Conservation (phyloP, 2,329 filamentous ascomycete species). For the Parascedosporium putredinis region DNA sequence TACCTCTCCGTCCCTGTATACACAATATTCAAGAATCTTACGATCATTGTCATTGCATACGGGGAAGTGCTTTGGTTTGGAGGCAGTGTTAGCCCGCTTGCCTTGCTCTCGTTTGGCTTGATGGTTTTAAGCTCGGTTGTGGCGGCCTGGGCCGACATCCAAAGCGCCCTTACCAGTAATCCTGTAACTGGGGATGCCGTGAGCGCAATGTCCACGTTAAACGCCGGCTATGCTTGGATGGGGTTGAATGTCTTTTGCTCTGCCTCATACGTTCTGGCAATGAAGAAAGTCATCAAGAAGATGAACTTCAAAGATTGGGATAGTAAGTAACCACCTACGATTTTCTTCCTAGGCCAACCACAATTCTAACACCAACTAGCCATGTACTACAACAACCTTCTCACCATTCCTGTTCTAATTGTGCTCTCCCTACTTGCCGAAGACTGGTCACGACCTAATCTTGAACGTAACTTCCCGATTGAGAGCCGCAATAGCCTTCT, state of each 20-base stretch:
- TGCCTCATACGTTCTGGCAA: conserved; percentile 77
- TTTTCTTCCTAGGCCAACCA: neutral
- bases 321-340: conserved; percentile 51
- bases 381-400: conserved; percentile 99
- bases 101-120: conserved; percentile 85
- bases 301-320: conserved; percentile 99
- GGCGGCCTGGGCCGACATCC: conserved; percentile 95
- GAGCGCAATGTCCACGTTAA: conserved; percentile 75
- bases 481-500: conserved; percentile 70
- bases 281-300: conserved; percentile 98
- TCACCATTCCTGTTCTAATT: conserved; percentile 87
- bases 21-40: conserved; percentile 99
- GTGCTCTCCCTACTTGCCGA: conserved; percentile 73
- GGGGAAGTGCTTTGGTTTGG: conserved; percentile 98
- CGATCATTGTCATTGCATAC: conserved; percentile 96
- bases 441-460: conserved; percentile 83
- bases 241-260: conserved; percentile 92
- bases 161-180: conserved; percentile 63
- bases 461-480: conserved; percentile 79
- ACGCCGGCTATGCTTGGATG: conserved; percentile 97
- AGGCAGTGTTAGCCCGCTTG: conserved; percentile 76
- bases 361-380: conserved; percentile 40
- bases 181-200: conserved; percentile 49
- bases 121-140: conserved; percentile 95
- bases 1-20: conserved; percentile 97